phyloP scores from a whole-genome alignment of 257 asterid genomes.

The Solanum microdontum region DNA sequence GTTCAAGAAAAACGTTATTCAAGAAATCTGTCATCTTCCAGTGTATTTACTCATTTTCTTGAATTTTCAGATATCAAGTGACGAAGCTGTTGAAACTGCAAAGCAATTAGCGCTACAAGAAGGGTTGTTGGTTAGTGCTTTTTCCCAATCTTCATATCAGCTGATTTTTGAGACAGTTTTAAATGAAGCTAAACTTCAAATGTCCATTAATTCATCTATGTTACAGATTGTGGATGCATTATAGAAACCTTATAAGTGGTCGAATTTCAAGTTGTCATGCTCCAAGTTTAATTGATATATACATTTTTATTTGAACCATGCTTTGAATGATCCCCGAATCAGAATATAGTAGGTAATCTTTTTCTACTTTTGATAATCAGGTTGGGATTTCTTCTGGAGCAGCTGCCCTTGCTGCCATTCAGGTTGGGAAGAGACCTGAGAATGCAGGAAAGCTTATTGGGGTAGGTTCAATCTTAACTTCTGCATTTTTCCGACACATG shows the following conservation, averaged over 20 bases:
- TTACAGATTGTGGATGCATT: background rate
- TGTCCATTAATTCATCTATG: background rate
- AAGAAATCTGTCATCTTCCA: background rate
- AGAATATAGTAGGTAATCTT: background rate
- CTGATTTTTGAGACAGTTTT: background rate
- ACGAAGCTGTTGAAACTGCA: constrained; percentile 82
- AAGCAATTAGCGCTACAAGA: constrained; percentile 90
- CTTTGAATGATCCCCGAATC: background rate
- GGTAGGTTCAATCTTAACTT: constrained; percentile 27
- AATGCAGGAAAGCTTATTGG: constrained; percentile 91
- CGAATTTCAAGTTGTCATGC: background rate
- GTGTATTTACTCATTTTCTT: background rate
- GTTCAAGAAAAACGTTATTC: background rate
- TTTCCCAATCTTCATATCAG: background rate
- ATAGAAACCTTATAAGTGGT: background rate
- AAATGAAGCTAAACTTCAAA: background rate
- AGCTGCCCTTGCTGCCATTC: constrained; percentile 88
- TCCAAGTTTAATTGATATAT: background rate
- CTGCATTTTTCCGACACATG: background rate
- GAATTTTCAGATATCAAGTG: constrained; percentile 62
- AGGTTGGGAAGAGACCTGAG: constrained; percentile 86
- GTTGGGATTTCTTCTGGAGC: constrained; percentile 99
- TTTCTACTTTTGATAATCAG: constrained; percentile 20
- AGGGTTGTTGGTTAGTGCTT: constrained; percentile 78
- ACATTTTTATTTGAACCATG: background rate